Evolutionary conservation across 176 grass and related monocot species (phyloP).

Genomic region (Avena atlantica): DNA sequence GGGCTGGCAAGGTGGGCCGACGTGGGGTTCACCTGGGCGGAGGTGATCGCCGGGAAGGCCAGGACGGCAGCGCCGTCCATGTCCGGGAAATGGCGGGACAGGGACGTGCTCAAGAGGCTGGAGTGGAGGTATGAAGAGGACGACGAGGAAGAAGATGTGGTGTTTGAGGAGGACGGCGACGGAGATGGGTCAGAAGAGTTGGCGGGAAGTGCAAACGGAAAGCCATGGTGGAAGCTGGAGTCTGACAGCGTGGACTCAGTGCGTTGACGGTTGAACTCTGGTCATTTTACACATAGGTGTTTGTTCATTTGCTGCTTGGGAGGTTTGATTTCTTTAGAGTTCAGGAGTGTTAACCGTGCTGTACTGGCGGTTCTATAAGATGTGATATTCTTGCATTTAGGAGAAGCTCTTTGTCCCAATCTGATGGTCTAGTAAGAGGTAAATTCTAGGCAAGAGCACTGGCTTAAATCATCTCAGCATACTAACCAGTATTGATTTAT

Average conservation of each 20-base stretch:
- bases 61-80: slow-evolving; percentile 48
- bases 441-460: too few relatives aligned
- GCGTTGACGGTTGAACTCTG: neutral
- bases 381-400: too few relatives aligned
- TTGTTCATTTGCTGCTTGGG: neutral
- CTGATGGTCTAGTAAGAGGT: too few relatives aligned
- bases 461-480: too few relatives aligned
- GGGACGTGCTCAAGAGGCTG: slow-evolving; percentile 52
- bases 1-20: slow-evolving; percentile 56
- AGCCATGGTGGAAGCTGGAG: slow-evolving; percentile 70
- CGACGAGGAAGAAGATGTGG: slow-evolving; percentile 40
- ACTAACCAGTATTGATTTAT: too few relatives aligned
- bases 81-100: slow-evolving; percentile 59
- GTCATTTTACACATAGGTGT: neutral
- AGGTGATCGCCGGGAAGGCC: slow-evolving; percentile 65
- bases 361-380: too few relatives aligned
- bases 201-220: neutral
- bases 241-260: slow-evolving; percentile 26
- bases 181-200: neutral
- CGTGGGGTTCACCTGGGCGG: slow-evolving; percentile 53
- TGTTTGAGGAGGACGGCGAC: slow-evolving; percentile 45
- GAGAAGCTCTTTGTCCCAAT: too few relatives aligned
- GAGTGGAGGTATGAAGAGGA: slow-evolving; percentile 63
- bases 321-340: too few relatives aligned
- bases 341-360: too few relatives aligned